A percentile compares a stretch with the other conserved stretches of the same genome.
Evolutionary conservation across 106 monocot species (phyloP).

Genomic region (Dendrobium officinale): DNA sequence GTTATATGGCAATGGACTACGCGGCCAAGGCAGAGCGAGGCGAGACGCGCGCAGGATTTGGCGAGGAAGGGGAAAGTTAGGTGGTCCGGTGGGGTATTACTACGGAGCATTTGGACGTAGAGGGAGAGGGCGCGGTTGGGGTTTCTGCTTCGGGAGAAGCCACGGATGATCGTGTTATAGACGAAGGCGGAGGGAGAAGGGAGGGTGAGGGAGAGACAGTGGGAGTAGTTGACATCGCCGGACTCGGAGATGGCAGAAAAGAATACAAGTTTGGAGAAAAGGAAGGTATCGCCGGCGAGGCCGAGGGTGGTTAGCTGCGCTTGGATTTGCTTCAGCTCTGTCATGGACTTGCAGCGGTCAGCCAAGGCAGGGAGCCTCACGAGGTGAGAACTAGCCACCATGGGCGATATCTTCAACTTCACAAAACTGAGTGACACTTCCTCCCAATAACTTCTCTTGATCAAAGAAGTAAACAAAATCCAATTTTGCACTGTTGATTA

Average conservation of each 20-base stretch:
- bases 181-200: constrained; percentile 30
- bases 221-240: constrained; percentile 32
- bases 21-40: constrained; percentile 12
- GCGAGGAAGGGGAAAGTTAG: constrained; percentile 57
- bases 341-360: constrained; percentile 29
- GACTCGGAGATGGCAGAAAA: constrained; percentile 44
- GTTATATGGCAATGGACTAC: constrained; percentile 29
- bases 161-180: constrained; percentile 59
- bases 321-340: constrained; percentile 40
- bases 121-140: constrained; percentile 34
- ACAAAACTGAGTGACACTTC: background rate
- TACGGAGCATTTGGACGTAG: constrained; percentile 34
- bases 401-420: background rate
- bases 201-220: constrained; percentile 21
- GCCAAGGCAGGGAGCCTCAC: constrained; percentile 5
- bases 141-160: constrained; percentile 35
- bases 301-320: constrained; percentile 29
- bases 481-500: too few species aligned
- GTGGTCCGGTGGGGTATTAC: constrained; percentile 27
- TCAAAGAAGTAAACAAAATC: too few species aligned
- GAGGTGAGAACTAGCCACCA: background rate
- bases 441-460: too few species aligned
- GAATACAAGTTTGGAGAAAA: constrained; percentile 45
- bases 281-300: constrained; percentile 24
- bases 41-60: constrained; percentile 54